phyloP scores from a whole-genome alignment of 768 basidiomycete genomes.

The Suillus plorans region DNA sequence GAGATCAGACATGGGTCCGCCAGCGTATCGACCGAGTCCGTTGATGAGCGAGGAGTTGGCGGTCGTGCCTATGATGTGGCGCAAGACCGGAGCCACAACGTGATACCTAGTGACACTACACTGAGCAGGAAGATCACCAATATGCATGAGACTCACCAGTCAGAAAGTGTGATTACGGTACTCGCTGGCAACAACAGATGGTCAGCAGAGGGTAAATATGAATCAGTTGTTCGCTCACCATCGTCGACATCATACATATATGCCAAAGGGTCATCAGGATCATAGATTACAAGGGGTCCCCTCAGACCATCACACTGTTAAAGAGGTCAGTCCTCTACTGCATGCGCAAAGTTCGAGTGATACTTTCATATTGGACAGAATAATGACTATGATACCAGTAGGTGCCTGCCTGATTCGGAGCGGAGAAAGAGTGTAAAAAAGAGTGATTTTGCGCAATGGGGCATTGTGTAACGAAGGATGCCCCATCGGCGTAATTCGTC shows the following conservation, averaged over 20 bases:
- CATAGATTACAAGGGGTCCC: slow-evolving; percentile 39
- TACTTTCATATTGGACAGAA: slow-evolving; percentile 36
- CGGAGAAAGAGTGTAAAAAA: slow-evolving; percentile 25
- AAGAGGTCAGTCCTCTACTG: background rate
- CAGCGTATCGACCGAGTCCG: slow-evolving; percentile 35
- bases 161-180: slow-evolving; percentile 45
- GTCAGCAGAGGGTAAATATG: background rate
- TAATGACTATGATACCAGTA: slow-evolving; percentile 38
- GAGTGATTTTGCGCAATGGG: slow-evolving; percentile 21
- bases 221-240: slow-evolving; percentile 20
- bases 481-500: slow-evolving; percentile 48
- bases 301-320: slow-evolving; percentile 23
- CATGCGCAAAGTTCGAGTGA: background rate
- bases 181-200: slow-evolving; percentile 16
- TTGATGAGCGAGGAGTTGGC: slow-evolving; percentile 38
- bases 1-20: slow-evolving; percentile 34
- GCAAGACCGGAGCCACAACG: slow-evolving; percentile 20
- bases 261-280: slow-evolving; percentile 39
- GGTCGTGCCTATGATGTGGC: slow-evolving; percentile 11
- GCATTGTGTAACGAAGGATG: slow-evolving; percentile 34
- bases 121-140: background rate
- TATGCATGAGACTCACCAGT: slow-evolving; percentile 25
- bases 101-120: slow-evolving; percentile 16
- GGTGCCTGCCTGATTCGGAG: slow-evolving; percentile 24
- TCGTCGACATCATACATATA: slow-evolving; percentile 44